Evolutionary conservation across 2,329 filamentous ascomycete species (phyloP).

Genomic region (Trichoderma sp.): DNA sequence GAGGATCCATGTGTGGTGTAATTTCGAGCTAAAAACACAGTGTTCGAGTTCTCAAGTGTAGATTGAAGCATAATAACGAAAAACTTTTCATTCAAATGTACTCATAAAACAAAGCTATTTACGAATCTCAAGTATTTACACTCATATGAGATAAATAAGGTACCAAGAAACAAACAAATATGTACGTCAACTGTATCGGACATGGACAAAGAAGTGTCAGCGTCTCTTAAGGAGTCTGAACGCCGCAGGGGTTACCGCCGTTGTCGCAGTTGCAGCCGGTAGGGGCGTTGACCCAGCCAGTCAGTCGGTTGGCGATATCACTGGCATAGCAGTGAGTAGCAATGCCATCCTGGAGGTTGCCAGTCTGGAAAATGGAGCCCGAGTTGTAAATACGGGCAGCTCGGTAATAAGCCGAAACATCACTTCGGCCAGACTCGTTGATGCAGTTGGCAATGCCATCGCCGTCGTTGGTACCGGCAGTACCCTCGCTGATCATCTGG

Average conservation of each 20-base stretch:
- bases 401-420: slow-evolving; percentile 30
- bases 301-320: slow-evolving; percentile 34
- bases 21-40: not conserved
- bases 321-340: slow-evolving; percentile 33
- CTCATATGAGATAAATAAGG: not conserved
- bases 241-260: slow-evolving; percentile 12
- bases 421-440: slow-evolving; percentile 16
- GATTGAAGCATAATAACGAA: no score
- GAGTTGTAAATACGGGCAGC: slow-evolving; percentile 34
- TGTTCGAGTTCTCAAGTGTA: not conserved
- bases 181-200: not conserved
- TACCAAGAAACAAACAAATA: not conserved
- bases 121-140: slow-evolving; percentile 6
- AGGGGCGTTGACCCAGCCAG: slow-evolving; percentile 33
- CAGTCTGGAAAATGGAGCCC: slow-evolving; percentile 31
- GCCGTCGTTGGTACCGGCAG: slow-evolving; percentile 46
- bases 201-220: not conserved
- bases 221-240: not conserved
- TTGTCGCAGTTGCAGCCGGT: slow-evolving; percentile 33
- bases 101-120: slow-evolving; percentile 1
- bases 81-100: not conserved
- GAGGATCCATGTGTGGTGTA: not conserved
- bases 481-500: slow-evolving; percentile 48
- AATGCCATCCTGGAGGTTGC: slow-evolving; percentile 31
- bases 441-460: slow-evolving; percentile 43